Base-by-base conservation (phyloP, 2,329 filamentous ascomycete species). In the Diaporthe citri region DNA sequence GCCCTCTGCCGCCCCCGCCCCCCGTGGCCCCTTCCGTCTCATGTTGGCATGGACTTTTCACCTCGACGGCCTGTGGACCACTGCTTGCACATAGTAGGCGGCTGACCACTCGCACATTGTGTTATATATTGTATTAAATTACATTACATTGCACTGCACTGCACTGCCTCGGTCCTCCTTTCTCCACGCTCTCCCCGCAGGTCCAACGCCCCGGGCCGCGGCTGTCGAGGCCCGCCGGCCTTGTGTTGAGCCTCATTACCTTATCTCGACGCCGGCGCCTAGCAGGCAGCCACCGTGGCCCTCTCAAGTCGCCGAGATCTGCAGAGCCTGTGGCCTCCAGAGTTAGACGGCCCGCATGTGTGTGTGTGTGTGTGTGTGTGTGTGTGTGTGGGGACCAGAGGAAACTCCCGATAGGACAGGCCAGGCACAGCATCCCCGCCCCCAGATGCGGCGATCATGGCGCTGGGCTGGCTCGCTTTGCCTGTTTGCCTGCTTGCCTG, bases 201-300 rank as follows among this genome's bases (percentile, higher is more conserved):
- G 22, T 20, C n/a, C 28, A n/a, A 22, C n/a, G 28, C 60, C 60
- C 60, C 60, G 60, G 60, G 60, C 60, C 60, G 60, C 43, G 28
- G 41, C 28, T 66, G 59, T 51, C 60, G 41, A 66, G 60, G 60
- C 60, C 60, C 60, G 60, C 28, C 60, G 43, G 60, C 60, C 60
- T 36, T 48, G 60, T 64, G 25, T 66, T 66, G 60, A 66, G 60
- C 60, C 60, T 66, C 62, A 48, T 6, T 36, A 46, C 41, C 62
- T 64, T 36, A 66, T 66, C 62, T 48, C 62, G 28, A 51, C 43
- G 62, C 62, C 62, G 62, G 62, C 62, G 62, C 62, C 60, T 66
- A 66, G 60, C 60, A 66, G 60, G 41, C 60, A 66, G 39, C 41
- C 41, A 51, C 60, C 43, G 41, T 66, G 28, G 43, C 28, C 43